Evolutionary conservation across 75 land plant species (phyloP).

Genomic region (Pseudotsuga menziesii): DNA sequence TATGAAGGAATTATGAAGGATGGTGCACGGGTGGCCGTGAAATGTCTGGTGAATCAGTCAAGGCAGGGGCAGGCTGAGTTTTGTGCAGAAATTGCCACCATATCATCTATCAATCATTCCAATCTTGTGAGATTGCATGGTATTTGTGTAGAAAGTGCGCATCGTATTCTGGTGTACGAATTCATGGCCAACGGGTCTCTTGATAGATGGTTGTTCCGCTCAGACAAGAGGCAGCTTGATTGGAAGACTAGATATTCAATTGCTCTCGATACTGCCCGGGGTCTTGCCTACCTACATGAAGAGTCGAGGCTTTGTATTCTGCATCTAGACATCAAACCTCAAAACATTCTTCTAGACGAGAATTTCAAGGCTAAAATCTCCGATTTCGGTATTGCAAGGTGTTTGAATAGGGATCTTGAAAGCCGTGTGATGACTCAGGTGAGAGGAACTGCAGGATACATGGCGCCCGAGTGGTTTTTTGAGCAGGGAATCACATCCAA

Average conservation of each 20-base stretch:
- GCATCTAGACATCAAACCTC: slow-evolving; percentile 84
- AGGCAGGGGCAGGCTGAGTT: slow-evolving; percentile 28
- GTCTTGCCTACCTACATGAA: slow-evolving; percentile 52
- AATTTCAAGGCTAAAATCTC: slow-evolving; percentile 84
- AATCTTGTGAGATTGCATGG: slow-evolving; percentile 28
- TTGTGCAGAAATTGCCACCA: slow-evolving; percentile 23
- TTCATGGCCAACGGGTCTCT: slow-evolving; percentile 14
- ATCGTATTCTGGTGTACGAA: slow-evolving; percentile 25
- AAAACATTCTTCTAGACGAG: slow-evolving; percentile 65
- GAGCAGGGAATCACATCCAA: not conserved
- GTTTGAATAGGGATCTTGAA: slow-evolving; percentile 44
- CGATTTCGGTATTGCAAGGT: slow-evolving; percentile 76
- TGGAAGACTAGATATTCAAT: slow-evolving; percentile 54
- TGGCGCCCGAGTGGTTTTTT: slow-evolving; percentile 73
- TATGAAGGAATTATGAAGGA: slow-evolving; percentile 24
- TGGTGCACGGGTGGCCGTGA: slow-evolving; percentile 30
- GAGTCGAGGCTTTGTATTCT: slow-evolving; percentile 71
- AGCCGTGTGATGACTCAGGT: slow-evolving; percentile 62
- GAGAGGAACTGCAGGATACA: slow-evolving; percentile 79
- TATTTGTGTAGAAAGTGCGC: slow-evolving; percentile 21
- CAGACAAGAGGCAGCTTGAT: slow-evolving; percentile 11
- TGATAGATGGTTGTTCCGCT: not conserved
- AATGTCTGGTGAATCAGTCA: slow-evolving; percentile 12
- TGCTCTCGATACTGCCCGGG: slow-evolving; percentile 52
- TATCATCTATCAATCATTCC: slow-evolving; percentile 20